Evolutionary conservation across 306 rosid species (phyloP).

Genomic region (Acmispon strigosus): DNA sequence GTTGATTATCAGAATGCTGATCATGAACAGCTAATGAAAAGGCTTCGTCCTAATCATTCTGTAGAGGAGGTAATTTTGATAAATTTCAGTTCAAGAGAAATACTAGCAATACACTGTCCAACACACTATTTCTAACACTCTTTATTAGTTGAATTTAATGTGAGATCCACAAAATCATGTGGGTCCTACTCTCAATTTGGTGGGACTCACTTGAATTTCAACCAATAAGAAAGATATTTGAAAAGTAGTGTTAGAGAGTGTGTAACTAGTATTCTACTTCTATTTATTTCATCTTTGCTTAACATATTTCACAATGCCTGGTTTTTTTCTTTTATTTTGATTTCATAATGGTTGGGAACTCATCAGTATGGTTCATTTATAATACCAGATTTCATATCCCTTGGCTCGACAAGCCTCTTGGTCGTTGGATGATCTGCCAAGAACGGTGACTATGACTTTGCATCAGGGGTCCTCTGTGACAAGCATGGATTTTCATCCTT

Average conservation of each 20-base stretch:
- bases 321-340: background rate
- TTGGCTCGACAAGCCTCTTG: conserved; percentile 58
- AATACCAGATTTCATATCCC: conserved; percentile 62
- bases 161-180: too few relatives aligned
- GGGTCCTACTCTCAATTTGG: too few relatives aligned
- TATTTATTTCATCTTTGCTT: background rate
- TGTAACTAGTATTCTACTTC: too few relatives aligned
- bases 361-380: conserved; percentile 11
- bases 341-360: conserved; percentile 11
- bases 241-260: too few relatives aligned
- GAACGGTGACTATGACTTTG: conserved; percentile 60
- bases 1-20: conserved; percentile 71
- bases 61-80: conserved; percentile 60
- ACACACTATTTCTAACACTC: too few relatives aligned
- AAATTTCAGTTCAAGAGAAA: background rate
- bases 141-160: too few relatives aligned
- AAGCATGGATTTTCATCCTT: conserved; percentile 97
- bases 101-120: too few relatives aligned
- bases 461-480: conserved; percentile 76
- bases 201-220: too few relatives aligned
- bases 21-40: conserved; percentile 67
- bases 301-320: too few relatives aligned
- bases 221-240: too few relatives aligned
- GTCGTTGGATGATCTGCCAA: conserved; percentile 73
- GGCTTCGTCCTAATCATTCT: conserved; percentile 58